Evolutionary conservation across 176 grass and related monocot genomes (phyloP).

Genomic region (Oryza glaberrima): DNA sequence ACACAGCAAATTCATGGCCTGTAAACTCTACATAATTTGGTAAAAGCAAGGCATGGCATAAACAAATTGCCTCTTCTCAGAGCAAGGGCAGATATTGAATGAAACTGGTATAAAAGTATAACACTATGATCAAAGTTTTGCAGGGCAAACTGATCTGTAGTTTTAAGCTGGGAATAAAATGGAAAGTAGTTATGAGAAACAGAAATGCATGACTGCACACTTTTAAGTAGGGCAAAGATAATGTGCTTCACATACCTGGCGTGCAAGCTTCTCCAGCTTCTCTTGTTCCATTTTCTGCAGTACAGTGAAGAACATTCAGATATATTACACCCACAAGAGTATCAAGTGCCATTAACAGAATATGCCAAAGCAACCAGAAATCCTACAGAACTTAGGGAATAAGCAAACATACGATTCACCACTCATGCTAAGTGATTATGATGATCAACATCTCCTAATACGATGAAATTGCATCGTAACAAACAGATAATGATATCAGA

Average conservation of each 20-base stretch:
- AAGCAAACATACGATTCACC: not conserved
- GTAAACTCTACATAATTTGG: not conserved
- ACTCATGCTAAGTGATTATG: not conserved
- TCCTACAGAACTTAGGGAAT: not conserved
- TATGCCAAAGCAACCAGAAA: not conserved
- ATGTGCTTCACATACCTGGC: constrained; percentile 49
- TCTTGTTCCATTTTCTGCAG: constrained; percentile 85
- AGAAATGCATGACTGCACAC: not conserved
- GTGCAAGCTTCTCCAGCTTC: constrained; percentile 70
- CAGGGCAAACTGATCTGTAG: not conserved
- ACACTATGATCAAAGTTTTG: not conserved
- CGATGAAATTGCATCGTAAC: not conserved
- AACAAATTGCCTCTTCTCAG: not conserved
- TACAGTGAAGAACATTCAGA: not conserved
- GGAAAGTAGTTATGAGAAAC: not conserved
- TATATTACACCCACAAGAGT: not conserved
- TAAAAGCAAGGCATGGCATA: not conserved
- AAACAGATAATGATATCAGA: not conserved
- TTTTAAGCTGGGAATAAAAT: not conserved
- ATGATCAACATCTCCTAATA: not conserved
- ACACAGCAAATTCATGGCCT: not conserved
- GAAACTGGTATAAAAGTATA: not conserved
- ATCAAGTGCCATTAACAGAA: not conserved
- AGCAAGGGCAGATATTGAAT: not conserved
- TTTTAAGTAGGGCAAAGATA: not conserved